Evolutionary conservation across 257 asterid genomes (phyloP), one percentile per base, ranked within the genome.

Genomic region (Rhazya stricta): DNA sequence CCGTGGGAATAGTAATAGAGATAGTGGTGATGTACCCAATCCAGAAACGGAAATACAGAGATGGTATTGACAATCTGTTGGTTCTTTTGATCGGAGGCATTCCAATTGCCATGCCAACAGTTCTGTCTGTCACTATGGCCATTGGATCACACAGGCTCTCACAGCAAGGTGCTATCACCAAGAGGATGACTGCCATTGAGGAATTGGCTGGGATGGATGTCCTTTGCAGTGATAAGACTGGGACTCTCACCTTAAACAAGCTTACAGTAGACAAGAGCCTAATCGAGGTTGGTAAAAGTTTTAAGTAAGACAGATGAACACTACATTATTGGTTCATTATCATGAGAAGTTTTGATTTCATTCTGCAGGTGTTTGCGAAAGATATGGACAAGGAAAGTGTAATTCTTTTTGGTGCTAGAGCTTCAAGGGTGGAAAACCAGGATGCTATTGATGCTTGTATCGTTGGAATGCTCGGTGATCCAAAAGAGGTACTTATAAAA

Each of bases 141-240:
- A 90, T 90, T 45, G 94, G 97, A 61, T 89, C 97, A 23, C 97
- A 91, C 84, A 83, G 95, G 50, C 80, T 91, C 15, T 88, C 96
- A 5, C 84, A 88, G 82, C 89, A 90, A 85, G 96, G 96, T 11
- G 97, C 97, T 53, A 91, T 89, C n/a, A 91, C 97, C 11, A 91
- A 91, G 81, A 86, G 97, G 78, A 91, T 91, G 97, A 91, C 97
- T 15, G 97, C 97, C 15, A 91, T 91, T 9, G 97, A 91, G 67
- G 97, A 91, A 71, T 85, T 91, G 97, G 97, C 97, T 9, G 97
- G 97, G 36, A 91, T 91, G 97, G 97, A 91, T 76, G 97, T 91
- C 23, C 88, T 91, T 10, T 91, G 97, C 81, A 89, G 96, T 45
- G 97, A 91, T 70, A 91, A 91, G 81, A 91, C 97, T 3, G 97